Evolutionary conservation across 148 eudicot genomes (phyloP).

Genomic region (Camellia japonica): DNA sequence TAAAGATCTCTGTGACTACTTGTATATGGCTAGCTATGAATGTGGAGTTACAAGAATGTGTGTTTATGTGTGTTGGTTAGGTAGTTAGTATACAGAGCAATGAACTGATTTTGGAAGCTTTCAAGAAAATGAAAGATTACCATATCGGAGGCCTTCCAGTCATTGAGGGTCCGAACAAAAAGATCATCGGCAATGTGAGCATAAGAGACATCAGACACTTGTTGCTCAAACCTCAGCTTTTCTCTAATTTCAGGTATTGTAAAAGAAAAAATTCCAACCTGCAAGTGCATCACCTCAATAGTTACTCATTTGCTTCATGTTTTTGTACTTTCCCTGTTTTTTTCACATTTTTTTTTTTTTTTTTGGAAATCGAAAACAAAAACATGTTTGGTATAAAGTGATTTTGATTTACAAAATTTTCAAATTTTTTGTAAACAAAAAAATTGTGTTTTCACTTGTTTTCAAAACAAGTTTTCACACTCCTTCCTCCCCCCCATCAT

Average conservation of each 20-base stretch:
- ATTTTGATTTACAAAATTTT: no score
- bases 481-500: no score
- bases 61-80: constrained; percentile 34
- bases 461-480: no score
- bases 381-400: no score
- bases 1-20: constrained; percentile 15
- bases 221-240: constrained; percentile 68
- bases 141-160: constrained; percentile 94
- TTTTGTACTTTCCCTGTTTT: no score
- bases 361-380: no score
- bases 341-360: no score
- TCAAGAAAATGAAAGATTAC: constrained; percentile 83
- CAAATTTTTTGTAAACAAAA: no score
- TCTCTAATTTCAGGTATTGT: constrained; percentile 70
- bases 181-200: constrained; percentile 78
- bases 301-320: no score
- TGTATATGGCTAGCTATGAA: neutral
- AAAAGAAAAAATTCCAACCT: neutral
- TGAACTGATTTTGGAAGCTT: constrained; percentile 83
- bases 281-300: neutral
- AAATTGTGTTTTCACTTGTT: no score
- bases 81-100: constrained; percentile 58
- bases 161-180: constrained; percentile 70
- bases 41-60: neutral
- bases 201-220: constrained; percentile 82